Percentiles rank a stretch among this genome's conserved stretches.
Conservation (phyloP, 495 filamentous ascomycete genomes). For the Corynascus novoguineensis region DNA sequence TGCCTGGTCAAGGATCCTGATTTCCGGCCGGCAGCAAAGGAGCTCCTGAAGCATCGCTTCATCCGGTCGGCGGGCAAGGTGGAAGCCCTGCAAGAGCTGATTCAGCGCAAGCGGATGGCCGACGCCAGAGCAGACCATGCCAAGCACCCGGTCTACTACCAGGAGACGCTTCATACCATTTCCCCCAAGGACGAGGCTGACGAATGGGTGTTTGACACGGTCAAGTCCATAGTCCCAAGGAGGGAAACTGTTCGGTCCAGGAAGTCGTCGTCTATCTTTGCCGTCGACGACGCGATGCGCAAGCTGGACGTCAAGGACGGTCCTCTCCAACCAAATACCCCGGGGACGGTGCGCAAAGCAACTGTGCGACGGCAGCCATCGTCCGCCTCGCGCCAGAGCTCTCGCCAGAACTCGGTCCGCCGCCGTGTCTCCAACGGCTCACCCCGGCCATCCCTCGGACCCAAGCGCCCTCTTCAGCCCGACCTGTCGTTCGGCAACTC, state of each 20-base stretch:
- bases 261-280: conserved; percentile 47
- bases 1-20: conserved; percentile 90
- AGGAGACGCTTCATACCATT: conserved; percentile 80
- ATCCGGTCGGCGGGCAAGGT: conserved; percentile 79
- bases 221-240: conserved; percentile 56
- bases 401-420: conserved; percentile 21
- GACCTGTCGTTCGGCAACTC: conserved; percentile 88
- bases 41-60: conserved; percentile 86
- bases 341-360: conserved; percentile 45
- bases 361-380: conserved; percentile 53
- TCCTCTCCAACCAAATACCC: conserved; percentile 47
- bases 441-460: conserved; percentile 46
- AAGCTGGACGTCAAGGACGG: conserved; percentile 56
- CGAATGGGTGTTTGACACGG: conserved; percentile 97
- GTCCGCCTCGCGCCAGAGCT: conserved; percentile 31
- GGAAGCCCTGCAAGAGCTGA: conserved; percentile 78
- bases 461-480: conserved; percentile 71
- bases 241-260: conserved; percentile 44
- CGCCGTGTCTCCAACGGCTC: conserved; percentile 39
- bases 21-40: conserved; percentile 74
- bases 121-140: conserved; percentile 59
- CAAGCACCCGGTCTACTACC: conserved; percentile 72
- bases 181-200: conserved; percentile 65
- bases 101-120: conserved; percentile 75
- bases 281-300: conserved; percentile 53